A percentile compares a stretch with the other conserved stretches of the same genome.
These are phyloP conservation scores for Luzula sylvatica DNA, from an alignment of 176 grass and related monocot species.

Conservation along the genomic window DNA sequence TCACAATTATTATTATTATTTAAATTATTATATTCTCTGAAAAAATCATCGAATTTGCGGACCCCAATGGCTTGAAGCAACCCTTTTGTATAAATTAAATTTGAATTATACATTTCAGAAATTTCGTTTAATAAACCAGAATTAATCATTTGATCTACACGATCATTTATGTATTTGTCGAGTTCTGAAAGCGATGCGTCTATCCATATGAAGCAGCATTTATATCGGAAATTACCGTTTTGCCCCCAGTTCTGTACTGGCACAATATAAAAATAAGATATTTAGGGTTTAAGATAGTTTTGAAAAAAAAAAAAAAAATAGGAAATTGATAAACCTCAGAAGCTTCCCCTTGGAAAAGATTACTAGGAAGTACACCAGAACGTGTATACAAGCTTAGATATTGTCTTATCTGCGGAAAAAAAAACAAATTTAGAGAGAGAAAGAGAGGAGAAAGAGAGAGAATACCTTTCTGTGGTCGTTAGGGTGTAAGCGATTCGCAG, in stretches of 20 bases:
- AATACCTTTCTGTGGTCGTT: slow-evolving; percentile 82
- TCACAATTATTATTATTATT: not conserved
- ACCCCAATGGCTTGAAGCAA: slow-evolving; percentile 78
- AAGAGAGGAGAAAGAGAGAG: not conserved
- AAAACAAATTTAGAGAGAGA: slow-evolving; percentile 8
- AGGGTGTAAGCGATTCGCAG: slow-evolving; percentile 70
- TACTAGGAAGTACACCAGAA: slow-evolving; percentile 58
- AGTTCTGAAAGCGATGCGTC: slow-evolving; percentile 63
- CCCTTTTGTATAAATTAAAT: slow-evolving; percentile 68
- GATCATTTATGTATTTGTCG: slow-evolving; percentile 61
- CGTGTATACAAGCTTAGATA: slow-evolving; percentile 68
- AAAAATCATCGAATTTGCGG: slow-evolving; percentile 78
- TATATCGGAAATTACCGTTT: slow-evolving; percentile 46
- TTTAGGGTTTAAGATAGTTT: not conserved
- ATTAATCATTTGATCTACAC: slow-evolving; percentile 80
- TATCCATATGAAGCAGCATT: slow-evolving; percentile 88
- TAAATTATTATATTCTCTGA: slow-evolving; percentile 28
- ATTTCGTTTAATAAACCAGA: slow-evolving; percentile 68
- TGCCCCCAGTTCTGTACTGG: slow-evolving; percentile 78
- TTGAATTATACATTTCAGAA: slow-evolving; percentile 44
- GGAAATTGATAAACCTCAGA: slow-evolving; percentile 45
- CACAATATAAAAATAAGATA: slow-evolving; percentile 13
- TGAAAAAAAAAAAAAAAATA: not conserved
- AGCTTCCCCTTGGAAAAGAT: slow-evolving; percentile 61
- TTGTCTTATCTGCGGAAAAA: slow-evolving; percentile 53